Percentiles rank a stretch among this genome's conserved stretches.
phyloP scores from a whole-genome alignment of 331 rosid genomes.

The Acacia concinna region DNA sequence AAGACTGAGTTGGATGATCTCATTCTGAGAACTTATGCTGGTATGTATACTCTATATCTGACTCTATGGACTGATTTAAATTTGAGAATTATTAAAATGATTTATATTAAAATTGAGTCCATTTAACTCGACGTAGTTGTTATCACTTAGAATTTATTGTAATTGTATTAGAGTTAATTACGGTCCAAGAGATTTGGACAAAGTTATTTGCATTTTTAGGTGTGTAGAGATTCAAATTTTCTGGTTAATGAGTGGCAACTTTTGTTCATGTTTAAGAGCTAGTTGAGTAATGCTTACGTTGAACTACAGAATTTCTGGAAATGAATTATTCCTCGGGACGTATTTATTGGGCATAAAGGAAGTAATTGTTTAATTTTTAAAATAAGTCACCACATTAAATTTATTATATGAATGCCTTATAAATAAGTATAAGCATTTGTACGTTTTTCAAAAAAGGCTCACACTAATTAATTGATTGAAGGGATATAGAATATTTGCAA shows the following conservation, averaged over 20 bases:
- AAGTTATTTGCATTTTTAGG: not conserved
- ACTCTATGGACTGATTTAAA: not conserved
- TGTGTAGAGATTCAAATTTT: not conserved
- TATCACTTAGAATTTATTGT: not conserved
- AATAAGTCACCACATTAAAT: too few relatives aligned
- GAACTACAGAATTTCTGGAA: not conserved
- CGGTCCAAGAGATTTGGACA: not conserved
- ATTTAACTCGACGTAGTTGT: not conserved
- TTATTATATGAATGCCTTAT: too few relatives aligned
- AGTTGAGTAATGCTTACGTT: not conserved
- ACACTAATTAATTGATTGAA: not conserved
- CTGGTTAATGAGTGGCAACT: not conserved
- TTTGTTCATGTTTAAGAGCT: not conserved
- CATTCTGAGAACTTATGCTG: slow-evolving; percentile 76
- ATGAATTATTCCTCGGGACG: not conserved
- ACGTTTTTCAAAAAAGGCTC: not conserved
- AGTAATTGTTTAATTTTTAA: too few relatives aligned
- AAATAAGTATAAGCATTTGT: not conserved
- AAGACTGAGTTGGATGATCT: slow-evolving; percentile 92
- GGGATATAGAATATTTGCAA: not conserved
- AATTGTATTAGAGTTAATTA: not conserved
- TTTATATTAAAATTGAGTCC: not conserved
- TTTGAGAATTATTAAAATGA: not conserved
- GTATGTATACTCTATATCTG: slow-evolving; percentile 13
- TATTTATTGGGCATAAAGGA: too few relatives aligned